Evolutionary conservation across 2,329 filamentous ascomycete species (phyloP), one percentile per base, ranked within the genome.

Genomic region (Grosmannia penicillata): DNA sequence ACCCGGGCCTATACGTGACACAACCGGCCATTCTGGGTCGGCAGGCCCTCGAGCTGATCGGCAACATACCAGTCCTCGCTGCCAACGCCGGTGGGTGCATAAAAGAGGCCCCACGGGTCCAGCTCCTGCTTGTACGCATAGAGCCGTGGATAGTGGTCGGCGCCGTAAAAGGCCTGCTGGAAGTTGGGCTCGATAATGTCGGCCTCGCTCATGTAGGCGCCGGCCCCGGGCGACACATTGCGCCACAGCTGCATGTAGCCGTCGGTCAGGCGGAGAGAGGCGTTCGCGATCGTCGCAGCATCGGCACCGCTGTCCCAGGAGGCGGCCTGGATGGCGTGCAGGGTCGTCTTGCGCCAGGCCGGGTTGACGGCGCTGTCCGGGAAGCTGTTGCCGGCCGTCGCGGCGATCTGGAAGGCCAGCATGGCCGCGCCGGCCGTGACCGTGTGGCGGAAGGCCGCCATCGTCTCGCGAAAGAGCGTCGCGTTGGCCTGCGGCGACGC

Each of bases 331-430:
- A 62, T 59, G 24, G 49, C 53, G 46, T 56, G 60, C 45, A 61
- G 48, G 1, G 55, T 49, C 3, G 61, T 56, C 6, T 56, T 52
- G 30, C 68, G 56, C 66, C 66, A 71, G 1, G 65, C 66, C 4
- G 66, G 63, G 47, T 65, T 65, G 28, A 68, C 55, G 6, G 62
- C 58, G 13, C 59, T 65, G 35, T 57, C 55, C 1, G 57, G 54
- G 25, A 58, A 49, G 28, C 38, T 45, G 13, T 15, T 9, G 11
- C 10, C 8, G 3, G 47, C 43, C 42, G 48, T 52, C 5, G 52
- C 49, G 0, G 51, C 55, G 37, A 64, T 62, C 28, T 58, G 56
- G 39, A 65, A 61, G 0, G 51, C 59, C 24, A 62, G 51, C 8
- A 69, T 45, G 11, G 56, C 49, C 11, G 60, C 60, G 13, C 62